Evolutionary conservation across 306 rosid species (phyloP).

Genomic region (Argentina anserina): DNA sequence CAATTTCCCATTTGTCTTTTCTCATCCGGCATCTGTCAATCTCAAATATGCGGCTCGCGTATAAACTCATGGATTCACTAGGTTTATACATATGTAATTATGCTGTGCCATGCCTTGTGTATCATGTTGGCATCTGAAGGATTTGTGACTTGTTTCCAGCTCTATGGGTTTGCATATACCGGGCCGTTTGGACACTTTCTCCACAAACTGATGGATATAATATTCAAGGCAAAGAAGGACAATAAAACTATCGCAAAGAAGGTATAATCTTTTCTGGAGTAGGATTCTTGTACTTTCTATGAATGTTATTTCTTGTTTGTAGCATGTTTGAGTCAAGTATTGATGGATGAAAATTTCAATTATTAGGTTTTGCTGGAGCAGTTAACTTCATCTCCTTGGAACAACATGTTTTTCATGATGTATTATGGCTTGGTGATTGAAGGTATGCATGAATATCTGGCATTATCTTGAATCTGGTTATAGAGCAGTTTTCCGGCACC

Average conservation of each 20-base stretch:
- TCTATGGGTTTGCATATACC: constrained; percentile 79
- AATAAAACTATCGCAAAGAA: constrained; percentile 71
- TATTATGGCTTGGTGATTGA: constrained; percentile 90
- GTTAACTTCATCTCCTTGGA: constrained; percentile 80
- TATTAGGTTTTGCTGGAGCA: constrained; percentile 84
- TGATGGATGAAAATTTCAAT: constrained; percentile 27
- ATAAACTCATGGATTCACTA: background rate
- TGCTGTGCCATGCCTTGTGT: background rate
- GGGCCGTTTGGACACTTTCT: constrained; percentile 95
- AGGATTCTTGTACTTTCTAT: constrained; percentile 1
- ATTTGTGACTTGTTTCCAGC: constrained; percentile 43
- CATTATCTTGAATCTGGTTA: background rate
- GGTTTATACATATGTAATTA: background rate
- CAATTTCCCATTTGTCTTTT: background rate
- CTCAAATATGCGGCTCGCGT: background rate
- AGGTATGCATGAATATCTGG: constrained; percentile 43
- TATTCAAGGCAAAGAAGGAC: constrained; percentile 78
- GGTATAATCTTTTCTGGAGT: constrained; percentile 32
- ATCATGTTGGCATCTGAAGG: constrained; percentile 3
- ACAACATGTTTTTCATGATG: constrained; percentile 75
- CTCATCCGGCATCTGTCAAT: background rate
- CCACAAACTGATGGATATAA: constrained; percentile 76
- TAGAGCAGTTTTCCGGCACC: background rate
- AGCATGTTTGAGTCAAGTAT: background rate
- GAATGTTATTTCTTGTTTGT: background rate